A percentile compares a stretch with the other conserved stretches of the same genome.
Conservation (phyloP, 148 eudicot species). For the Suaeda aralocaspica region DNA sequence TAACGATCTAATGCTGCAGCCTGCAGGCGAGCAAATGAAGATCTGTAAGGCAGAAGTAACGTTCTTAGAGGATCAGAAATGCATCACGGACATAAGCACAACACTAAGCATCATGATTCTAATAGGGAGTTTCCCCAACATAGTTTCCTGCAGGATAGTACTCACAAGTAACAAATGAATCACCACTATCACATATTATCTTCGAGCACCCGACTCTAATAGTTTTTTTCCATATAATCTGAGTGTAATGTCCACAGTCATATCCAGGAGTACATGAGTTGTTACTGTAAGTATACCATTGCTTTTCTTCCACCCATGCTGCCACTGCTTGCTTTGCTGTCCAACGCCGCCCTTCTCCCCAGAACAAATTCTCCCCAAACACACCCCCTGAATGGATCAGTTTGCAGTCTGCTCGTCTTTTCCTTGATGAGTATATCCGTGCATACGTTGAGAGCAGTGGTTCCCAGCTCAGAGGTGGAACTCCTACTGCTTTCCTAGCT, state of each 20-base stretch:
- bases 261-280: constrained; percentile 4
- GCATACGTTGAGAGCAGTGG: constrained; percentile 24
- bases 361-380: constrained; percentile 29
- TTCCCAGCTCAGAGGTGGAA: constrained; percentile 20
- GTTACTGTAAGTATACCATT: constrained; percentile 24
- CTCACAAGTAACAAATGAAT: constrained; percentile 26
- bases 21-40: too few relatives aligned
- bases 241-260: constrained; percentile 28
- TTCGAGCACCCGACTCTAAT: constrained; percentile 23
- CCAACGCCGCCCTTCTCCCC: constrained; percentile 19
- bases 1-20: too few relatives aligned
- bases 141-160: constrained; percentile 30
- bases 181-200: constrained; percentile 27
- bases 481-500: constrained; percentile 25
- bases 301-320: constrained; percentile 32
- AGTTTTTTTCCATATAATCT: constrained; percentile 22
- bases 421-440: constrained; percentile 24
- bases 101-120: constrained; percentile 1
- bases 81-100: background rate
- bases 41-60: too few relatives aligned
- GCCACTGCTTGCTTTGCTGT: constrained; percentile 20
- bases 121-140: constrained; percentile 27
- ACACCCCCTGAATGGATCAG: constrained; percentile 15
- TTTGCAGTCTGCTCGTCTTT: constrained; percentile 24
- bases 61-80: too few relatives aligned